phyloP scores from a whole-genome alignment of 148 eudicot species.

The Nyssa sinensis region DNA sequence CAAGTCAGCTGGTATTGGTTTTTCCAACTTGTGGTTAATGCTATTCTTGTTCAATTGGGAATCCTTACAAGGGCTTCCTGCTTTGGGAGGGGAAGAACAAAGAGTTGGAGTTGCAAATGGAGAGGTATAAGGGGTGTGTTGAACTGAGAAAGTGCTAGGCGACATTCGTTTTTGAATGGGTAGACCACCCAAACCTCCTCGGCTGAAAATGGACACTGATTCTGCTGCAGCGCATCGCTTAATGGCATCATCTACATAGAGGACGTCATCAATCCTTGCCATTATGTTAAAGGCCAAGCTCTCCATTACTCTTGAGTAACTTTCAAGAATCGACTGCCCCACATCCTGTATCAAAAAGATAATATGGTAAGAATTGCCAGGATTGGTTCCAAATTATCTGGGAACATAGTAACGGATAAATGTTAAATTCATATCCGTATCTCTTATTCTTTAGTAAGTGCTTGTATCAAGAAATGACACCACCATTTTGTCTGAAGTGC shows the following conservation, averaged over 20 bases:
- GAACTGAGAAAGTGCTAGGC: conserved; percentile 93
- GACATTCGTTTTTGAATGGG: conserved; percentile 83
- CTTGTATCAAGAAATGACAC: background rate
- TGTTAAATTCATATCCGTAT: background rate
- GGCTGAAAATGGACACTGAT: conserved; percentile 51
- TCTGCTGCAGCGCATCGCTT: conserved; percentile 64
- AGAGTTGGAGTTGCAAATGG: conserved; percentile 91
- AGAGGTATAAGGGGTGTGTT: conserved; percentile 74
- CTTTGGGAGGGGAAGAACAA: conserved; percentile 64
- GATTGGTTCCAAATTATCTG: background rate
- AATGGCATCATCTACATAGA: conserved; percentile 74
- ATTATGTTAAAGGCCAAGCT: conserved; percentile 91
- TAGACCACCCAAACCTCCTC: conserved; percentile 71
- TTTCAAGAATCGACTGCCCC: conserved; percentile 97
- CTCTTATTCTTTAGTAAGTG: background rate
- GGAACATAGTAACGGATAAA: background rate
- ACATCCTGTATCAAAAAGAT: conserved; percentile 63
- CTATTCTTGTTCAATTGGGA: conserved; percentile 26
- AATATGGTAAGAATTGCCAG: background rate
- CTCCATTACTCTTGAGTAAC: conserved; percentile 98
- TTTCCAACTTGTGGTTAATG: conserved; percentile 30
- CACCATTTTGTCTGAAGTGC: background rate
- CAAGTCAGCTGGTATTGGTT: conserved; percentile 32
- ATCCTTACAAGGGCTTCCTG: conserved; percentile 61
- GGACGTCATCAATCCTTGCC: conserved; percentile 83